These are phyloP conservation scores for Salvia rosmarinus DNA, from an alignment of 257 asterid genomes.

Conservation along the genomic window DNA sequence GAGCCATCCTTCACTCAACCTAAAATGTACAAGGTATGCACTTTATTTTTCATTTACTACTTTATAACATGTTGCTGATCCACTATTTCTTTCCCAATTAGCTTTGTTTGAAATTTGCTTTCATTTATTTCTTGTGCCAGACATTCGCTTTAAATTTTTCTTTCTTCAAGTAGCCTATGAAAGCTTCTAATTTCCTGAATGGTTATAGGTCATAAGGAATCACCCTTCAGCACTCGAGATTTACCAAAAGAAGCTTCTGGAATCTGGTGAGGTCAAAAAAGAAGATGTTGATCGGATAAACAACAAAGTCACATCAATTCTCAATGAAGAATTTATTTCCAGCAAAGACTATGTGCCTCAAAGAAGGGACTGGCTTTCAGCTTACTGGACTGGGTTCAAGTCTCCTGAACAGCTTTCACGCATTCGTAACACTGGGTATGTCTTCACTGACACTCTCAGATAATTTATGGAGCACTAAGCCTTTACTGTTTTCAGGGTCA, in stretches of 20 bases:
- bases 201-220: constrained; percentile 69
- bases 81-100: background rate
- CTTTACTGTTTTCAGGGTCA: constrained; percentile 58
- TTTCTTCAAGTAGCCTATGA: background rate
- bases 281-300: constrained; percentile 73
- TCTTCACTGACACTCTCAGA: constrained; percentile 1
- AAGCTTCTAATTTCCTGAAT: constrained; percentile 37
- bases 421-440: constrained; percentile 82
- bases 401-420: constrained; percentile 96
- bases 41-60: constrained; percentile 16
- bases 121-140: constrained; percentile 13
- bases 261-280: constrained; percentile 65
- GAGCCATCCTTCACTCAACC: constrained; percentile 98
- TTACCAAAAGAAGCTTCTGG: constrained; percentile 82
- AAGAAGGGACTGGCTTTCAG: constrained; percentile 98
- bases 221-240: constrained; percentile 89
- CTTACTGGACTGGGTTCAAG: constrained; percentile 92
- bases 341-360: constrained; percentile 89
- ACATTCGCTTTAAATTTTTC: constrained; percentile 20
- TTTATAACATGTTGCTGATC: background rate
- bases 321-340: constrained; percentile 91
- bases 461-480: constrained; percentile 22
- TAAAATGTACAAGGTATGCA: constrained; percentile 80
- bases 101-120: background rate
- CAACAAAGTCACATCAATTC: constrained; percentile 73